Conservation (phyloP, 2,329 filamentous ascomycete genomes). For the Paramyrothecium roridum region DNA sequence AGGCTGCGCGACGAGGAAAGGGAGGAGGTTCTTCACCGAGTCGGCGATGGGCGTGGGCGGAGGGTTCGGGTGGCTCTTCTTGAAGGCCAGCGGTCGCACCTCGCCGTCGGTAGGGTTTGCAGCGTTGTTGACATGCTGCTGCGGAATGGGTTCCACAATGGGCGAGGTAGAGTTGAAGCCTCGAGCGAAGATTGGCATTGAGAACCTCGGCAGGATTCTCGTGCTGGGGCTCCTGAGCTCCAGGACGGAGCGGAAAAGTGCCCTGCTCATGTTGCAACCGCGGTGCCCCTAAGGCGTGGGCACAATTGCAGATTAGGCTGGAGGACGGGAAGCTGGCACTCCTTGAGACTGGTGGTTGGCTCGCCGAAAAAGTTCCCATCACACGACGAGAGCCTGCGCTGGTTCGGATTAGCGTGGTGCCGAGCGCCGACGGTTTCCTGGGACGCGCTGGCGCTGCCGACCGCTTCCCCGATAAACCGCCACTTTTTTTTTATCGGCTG, state of each 20-base stretch:
- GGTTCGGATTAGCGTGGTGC: conserved; percentile 29
- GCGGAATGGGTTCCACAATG: conserved; percentile 39
- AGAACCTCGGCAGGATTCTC: conserved; percentile 17
- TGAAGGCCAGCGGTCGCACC: conserved; percentile 32
- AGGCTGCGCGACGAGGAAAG: conserved; percentile 69
- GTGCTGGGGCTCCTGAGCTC: conserved; percentile 49
- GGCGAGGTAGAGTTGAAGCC: conserved; percentile 35
- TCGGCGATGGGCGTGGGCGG: conserved; percentile 43
- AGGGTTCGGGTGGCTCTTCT: conserved; percentile 33
- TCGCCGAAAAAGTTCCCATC: conserved; percentile 21
- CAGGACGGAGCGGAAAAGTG: conserved; percentile 60
- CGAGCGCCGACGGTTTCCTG: conserved; percentile 19
- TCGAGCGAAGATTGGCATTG: conserved; percentile 21
- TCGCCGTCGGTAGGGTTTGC: conserved; percentile 29
- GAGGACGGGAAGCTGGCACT: conserved; percentile 4
- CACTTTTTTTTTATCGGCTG: conserved; percentile 21
- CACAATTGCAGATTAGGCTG: conserved; percentile 17
- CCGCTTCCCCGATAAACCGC: conserved; percentile 19
- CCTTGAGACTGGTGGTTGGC: conserved; percentile 11
- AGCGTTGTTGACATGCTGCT: conserved; percentile 32
- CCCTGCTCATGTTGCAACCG: conserved; percentile 48
- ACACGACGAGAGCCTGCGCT: conserved; percentile 1
- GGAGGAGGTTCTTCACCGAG: conserved; percentile 60
- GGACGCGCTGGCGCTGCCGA: conserved; percentile 7
- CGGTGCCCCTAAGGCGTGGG: conserved; percentile 18